A percentile compares a stretch with the other conserved stretches of the same genome.
These are phyloP conservation scores for Apiospora sp. DNA, from an alignment of 2,329 filamentous ascomycete species.

Conservation along the genomic window DNA sequence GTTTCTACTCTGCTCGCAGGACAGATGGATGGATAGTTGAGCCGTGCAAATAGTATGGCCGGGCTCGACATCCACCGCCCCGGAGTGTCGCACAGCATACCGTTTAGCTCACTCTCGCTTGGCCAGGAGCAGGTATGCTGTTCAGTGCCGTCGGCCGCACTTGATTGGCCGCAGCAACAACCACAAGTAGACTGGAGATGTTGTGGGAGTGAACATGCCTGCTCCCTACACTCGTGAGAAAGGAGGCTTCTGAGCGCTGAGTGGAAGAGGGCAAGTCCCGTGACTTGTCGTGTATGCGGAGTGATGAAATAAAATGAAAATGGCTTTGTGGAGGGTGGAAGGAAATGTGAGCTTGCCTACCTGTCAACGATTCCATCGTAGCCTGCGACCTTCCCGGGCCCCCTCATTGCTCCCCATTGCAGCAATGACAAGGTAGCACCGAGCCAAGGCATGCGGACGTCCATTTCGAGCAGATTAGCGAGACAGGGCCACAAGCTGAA, in stretches of 20 bases:
- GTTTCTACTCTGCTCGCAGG: conserved; percentile 5
- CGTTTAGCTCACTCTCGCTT: conserved; percentile 8
- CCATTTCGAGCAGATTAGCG: conserved; percentile 76
- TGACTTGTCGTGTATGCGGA: conserved; percentile 57
- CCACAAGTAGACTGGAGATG: neutral
- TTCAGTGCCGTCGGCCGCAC: neutral
- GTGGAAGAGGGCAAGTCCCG: conserved; percentile 51
- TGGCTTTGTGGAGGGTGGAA: conserved; percentile 29
- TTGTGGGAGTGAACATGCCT: conserved; percentile 14
- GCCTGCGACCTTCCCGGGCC: conserved; percentile 77
- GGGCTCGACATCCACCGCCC: neutral
- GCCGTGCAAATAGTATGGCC: conserved; percentile 7
- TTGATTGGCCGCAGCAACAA: neutral
- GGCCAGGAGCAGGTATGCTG: neutral
- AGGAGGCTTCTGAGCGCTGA: conserved; percentile 42
- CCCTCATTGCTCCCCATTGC: conserved; percentile 76
- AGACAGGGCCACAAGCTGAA: conserved; percentile 82
- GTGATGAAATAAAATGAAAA: conserved; percentile 41
- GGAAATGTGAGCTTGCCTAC: conserved; percentile 67
- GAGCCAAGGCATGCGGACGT: conserved; percentile 90
- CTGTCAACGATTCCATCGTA: conserved; percentile 85
- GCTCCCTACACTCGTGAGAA: conserved; percentile 42
- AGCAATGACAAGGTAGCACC: conserved; percentile 76
- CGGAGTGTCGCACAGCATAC: conserved; percentile 5
- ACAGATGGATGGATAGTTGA: neutral